Conservation (phyloP, 2,329 filamentous ascomycete genomes). For the Colletotrichum tropicicola region DNA sequence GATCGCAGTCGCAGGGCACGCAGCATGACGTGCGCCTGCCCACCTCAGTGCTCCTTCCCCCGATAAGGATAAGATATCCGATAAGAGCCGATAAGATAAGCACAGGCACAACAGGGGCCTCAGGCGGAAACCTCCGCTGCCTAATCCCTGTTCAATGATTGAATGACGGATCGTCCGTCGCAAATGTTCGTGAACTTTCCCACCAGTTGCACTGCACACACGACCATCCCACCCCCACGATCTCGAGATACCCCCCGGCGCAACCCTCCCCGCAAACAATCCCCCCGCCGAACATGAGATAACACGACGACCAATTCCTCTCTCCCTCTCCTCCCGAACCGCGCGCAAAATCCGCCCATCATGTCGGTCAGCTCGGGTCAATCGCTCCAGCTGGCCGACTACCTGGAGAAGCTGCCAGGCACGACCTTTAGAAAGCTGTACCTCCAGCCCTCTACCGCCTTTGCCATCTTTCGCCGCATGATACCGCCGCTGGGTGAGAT, state of each 20-base stretch:
- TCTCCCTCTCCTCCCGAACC: neutral
- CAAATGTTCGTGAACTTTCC: slow-evolving; percentile 12
- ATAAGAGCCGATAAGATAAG: slow-evolving; percentile 9
- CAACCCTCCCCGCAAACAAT: neutral
- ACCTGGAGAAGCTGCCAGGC: slow-evolving; percentile 90
- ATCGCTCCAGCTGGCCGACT: slow-evolving; percentile 78
- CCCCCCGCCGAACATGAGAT: slow-evolving; percentile 20
- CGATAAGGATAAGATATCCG: too few species aligned
- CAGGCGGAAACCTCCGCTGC: slow-evolving; percentile 23
- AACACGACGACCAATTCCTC: neutral
- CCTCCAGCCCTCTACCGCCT: slow-evolving; percentile 92
- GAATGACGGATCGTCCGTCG: slow-evolving; percentile 17
- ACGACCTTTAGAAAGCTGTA: slow-evolving; percentile 92
- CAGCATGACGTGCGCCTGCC: slow-evolving; percentile 4
- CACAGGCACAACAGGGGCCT: neutral
- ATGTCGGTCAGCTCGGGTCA: slow-evolving; percentile 58
- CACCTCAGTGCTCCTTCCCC: too few species aligned
- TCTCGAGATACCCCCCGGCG: neutral
- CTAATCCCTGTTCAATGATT: slow-evolving; percentile 6
- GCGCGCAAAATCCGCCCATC: slow-evolving; percentile 31
- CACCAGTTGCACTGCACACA: neutral
- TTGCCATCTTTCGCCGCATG: slow-evolving; percentile 98
- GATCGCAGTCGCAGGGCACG: too few species aligned
- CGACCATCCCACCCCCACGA: slow-evolving; percentile 3
- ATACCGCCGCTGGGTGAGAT: slow-evolving; percentile 83